Conservation (phyloP, 2,329 filamentous ascomycete species). For the Helminthosporium solani region DNA sequence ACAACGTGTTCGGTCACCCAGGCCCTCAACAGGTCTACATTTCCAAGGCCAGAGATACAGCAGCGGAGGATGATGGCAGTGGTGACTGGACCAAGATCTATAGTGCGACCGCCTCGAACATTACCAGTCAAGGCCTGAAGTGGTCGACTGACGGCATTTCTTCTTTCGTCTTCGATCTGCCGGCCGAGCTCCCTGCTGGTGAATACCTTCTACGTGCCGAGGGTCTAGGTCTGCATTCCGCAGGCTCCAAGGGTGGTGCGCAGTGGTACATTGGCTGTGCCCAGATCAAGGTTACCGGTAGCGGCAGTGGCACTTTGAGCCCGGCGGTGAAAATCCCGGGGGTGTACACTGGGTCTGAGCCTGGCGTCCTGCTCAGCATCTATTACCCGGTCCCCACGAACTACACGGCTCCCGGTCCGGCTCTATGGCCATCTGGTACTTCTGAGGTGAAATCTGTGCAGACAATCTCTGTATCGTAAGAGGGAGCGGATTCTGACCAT, state of each 20-base stretch:
- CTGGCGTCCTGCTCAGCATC: conserved; percentile 61
- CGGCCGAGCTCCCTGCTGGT: conserved; percentile 39
- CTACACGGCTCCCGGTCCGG: conserved; percentile 12
- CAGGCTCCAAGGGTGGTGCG: conserved; percentile 41
- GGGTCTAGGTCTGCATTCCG: conserved; percentile 11
- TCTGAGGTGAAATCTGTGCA: conserved; percentile 5
- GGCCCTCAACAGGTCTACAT: conserved; percentile 57
- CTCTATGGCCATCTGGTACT: conserved; percentile 6
- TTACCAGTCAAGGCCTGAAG: conserved; percentile 3
- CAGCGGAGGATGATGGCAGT: conserved; percentile 66
- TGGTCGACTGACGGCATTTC: conserved; percentile 27
- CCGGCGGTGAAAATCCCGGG: conserved; percentile 46
- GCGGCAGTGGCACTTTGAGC: conserved; percentile 44
- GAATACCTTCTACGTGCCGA: conserved; percentile 15
- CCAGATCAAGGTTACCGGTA: conserved; percentile 13
- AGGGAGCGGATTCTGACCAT: neutral
- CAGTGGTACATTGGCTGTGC: conserved; percentile 21
- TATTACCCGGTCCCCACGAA: conserved; percentile 43
- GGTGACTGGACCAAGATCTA: conserved; percentile 23
- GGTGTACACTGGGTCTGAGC: conserved; percentile 57
- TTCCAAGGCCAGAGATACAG: conserved; percentile 51
- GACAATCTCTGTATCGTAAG: neutral
- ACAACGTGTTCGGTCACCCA: conserved; percentile 20
- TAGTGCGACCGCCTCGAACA: conserved; percentile 7
- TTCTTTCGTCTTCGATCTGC: conserved; percentile 41